These are phyloP conservation scores for Cephaloascus albidus DNA, from an alignment of 805 yeast genomes.

Conservation along the genomic window DNA sequence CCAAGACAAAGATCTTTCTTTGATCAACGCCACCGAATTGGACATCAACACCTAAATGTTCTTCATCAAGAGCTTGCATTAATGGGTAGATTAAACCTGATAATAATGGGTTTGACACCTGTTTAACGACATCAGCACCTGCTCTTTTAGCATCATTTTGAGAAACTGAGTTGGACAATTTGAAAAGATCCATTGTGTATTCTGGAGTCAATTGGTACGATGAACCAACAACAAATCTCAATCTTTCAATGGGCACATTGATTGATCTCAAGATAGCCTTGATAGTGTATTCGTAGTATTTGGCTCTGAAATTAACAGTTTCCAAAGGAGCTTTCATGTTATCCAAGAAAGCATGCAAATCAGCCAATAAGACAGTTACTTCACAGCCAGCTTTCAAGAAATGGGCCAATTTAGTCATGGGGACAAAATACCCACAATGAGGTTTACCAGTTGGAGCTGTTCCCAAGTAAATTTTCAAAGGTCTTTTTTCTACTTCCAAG, in stretches of 20 bases:
- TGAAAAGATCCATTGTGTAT: constrained; percentile 85
- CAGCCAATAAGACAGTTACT: constrained; percentile 86
- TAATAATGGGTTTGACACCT: constrained; percentile 86
- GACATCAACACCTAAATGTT: constrained; percentile 77
- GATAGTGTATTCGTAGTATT: constrained; percentile 76
- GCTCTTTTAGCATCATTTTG: constrained; percentile 98
- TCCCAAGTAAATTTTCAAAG: constrained; percentile 93
- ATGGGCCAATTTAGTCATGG: constrained; percentile 94
- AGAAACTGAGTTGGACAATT: constrained; percentile 72
- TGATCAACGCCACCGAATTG: constrained; percentile 99
- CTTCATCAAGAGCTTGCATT: constrained; percentile 98
- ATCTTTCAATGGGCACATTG: constrained; percentile 85
- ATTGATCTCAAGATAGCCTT: constrained; percentile 80
- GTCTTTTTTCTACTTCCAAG: constrained; percentile 72
- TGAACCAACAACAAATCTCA: constrained; percentile 79
- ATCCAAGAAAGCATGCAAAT: constrained; percentile 92
- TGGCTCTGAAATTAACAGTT: constrained; percentile 79
- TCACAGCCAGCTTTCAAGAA: constrained; percentile 94
- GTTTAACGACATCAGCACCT: constrained; percentile 99
- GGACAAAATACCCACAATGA: constrained; percentile 97
- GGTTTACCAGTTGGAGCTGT: constrained; percentile 99
- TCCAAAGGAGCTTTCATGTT: constrained; percentile 98
- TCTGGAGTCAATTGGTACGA: constrained; percentile 75
- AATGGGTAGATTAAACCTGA: constrained; percentile 94
- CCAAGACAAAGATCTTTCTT: constrained; percentile 92